Base-by-base conservation (phyloP, 1,139 yeast species). In the Yamadazyma spencermartinsiae region DNA sequence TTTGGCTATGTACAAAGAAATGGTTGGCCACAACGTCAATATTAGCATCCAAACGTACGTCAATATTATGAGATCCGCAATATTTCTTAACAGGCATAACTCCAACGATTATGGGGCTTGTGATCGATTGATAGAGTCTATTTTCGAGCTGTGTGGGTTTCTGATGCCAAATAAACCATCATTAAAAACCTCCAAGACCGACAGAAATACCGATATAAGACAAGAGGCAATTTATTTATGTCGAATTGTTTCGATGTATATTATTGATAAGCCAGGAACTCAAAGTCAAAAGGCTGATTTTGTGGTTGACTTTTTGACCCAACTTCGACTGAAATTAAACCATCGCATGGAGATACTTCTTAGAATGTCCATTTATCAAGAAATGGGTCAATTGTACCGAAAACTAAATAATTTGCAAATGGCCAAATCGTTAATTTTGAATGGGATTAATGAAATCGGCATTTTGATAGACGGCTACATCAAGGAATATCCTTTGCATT, bases 21-120 rank as follows among this genome's bases (percentile, higher is more conserved):
- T 76, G 72, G 66, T 65, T 2, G 55, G 56, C 3, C 49, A 51
- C 7, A 56, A 64, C 7, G 48, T 68, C 4, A 49, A 55, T 1
- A 51, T 71, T 2, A 56, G 66, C 8, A 56, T 76, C 0, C 54
- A 55, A 14, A 60, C 77, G 0, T 71, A 77, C 41, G 60, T 59
- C 25, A 63, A 57, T 44, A 49, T 77, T 39, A 60, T 77, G 49
- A 59, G 63, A 35, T 64, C 81, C 0, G 58, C 76, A 15, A 59
- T 74, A 6, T 60, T 60, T 41, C 50, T 65, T 34, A 77, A 74
- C 43, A 44, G 62, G 14, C 50, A 50, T 35, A 54, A 55, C 31
- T 47, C 55, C 3, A 54, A 52, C 15, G 54, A 50, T 13, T 60
- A 50, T 35, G 46, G 43, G 4, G 62, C 61, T 40, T 60, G 72